These are phyloP conservation scores for Porcisia hertigi DNA, from an alignment of 208 protist species.

Conservation along the genomic window DNA sequence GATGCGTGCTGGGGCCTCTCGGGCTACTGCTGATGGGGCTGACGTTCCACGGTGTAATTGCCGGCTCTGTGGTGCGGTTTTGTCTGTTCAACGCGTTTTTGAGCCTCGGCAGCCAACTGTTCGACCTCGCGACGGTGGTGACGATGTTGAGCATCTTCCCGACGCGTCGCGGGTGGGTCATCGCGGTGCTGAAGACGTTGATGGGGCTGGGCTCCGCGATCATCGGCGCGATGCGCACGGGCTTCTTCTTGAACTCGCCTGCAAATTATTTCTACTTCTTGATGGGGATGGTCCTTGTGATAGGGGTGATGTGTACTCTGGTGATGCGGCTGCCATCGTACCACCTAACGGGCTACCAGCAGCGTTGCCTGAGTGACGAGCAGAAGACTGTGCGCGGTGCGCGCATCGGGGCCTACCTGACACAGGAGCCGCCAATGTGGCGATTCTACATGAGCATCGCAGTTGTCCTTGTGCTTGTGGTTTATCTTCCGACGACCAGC, in stretches of 20 bases:
- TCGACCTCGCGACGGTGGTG: conserved; percentile 53
- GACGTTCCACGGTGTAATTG: conserved; percentile 48
- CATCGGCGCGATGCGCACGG: conserved; percentile 47
- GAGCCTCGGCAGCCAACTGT: conserved; percentile 40
- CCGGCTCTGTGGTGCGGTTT: conserved; percentile 33
- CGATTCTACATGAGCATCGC: conserved; percentile 56
- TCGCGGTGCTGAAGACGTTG: conserved; percentile 71
- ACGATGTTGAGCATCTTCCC: conserved; percentile 68
- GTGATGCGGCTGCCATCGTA: conserved; percentile 64
- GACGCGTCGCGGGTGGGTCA: conserved; percentile 42
- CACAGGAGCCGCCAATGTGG: conserved; percentile 53
- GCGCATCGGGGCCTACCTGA: conserved; percentile 38
- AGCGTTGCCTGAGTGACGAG: conserved; percentile 28
- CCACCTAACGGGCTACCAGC: conserved; percentile 55
- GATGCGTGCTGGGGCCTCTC: conserved; percentile 30
- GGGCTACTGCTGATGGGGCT: conserved; percentile 46
- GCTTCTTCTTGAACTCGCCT: conserved; percentile 44
- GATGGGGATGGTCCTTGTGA: conserved; percentile 27
- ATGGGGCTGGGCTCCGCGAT: conserved; percentile 68
- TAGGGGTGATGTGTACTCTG: conserved; percentile 25
- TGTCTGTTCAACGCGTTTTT: conserved; percentile 48
- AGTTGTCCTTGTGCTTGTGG: conserved; percentile 48
- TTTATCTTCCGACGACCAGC: conserved; percentile 62
- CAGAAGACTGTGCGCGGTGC: conserved; percentile 22
- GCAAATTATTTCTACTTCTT: conserved; percentile 67